Base-by-base conservation (phyloP, 23 red algal genomes). In the Gracilaria domingensis region DNA sequence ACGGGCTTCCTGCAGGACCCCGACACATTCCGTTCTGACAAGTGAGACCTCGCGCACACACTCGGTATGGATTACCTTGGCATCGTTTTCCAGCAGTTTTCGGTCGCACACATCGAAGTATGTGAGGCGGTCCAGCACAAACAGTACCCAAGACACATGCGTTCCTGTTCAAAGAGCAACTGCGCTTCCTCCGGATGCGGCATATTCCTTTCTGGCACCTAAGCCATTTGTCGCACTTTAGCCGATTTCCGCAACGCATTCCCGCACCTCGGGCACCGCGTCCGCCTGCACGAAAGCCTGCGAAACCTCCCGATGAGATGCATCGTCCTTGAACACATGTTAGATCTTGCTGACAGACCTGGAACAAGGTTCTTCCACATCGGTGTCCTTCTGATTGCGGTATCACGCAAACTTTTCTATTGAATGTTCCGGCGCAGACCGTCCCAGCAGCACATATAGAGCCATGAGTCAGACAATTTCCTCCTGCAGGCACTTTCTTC, bases 31-130 rank as follows among this genome's bases (percentile, higher is more conserved):
- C 82, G 36, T 70, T 25, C 24, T 45, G 53, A 70, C 84, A 88
- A 8, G 23, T 49, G 13, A 88, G 45, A 28, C 66, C 44, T 30
- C 34, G 33, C 14, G 44, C 36, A 62, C 84, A 88, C 0, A 62
- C 32, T 67, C 84, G 70, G 64, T 33, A 88, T 29, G 67, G 65
- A 57, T 88, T 67, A 39, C 35, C 12, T 35, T 42, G n/a, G 51
- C 84, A 88, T 14, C 24, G 9, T 38, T 37, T 28, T 54, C 84
- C 84, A 0, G 23, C 34, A 0, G 0, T 45, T 67, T 77, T 88
- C 66, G 66, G 84, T n/a, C 49, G 72, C 9, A 88, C 84, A 75
- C 84, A 88, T 66, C 48, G 62, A 33, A 53, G 72, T 20, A 38
- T 59, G 8, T 38, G 26, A 0, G 3, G 0, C 0, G 67, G 30